These are phyloP conservation scores for Sporisorium exsertum DNA, from an alignment of 1,284 basidiomycete species.

Conservation along the genomic window DNA sequence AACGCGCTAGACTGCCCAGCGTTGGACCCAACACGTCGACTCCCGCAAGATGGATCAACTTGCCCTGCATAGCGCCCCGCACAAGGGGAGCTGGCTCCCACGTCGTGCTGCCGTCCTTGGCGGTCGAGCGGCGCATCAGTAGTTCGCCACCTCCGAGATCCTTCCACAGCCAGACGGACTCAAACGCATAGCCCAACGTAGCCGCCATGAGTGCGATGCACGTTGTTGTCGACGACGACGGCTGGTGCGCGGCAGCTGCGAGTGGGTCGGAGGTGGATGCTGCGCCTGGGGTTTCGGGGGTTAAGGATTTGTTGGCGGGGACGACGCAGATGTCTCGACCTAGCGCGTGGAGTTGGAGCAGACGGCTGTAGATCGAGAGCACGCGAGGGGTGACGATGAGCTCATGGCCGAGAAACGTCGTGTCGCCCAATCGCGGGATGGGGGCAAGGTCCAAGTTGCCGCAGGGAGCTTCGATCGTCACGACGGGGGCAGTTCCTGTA, in stretches of 20 bases:
- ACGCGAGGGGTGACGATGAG: constrained; percentile 67
- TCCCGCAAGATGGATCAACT: constrained; percentile 69
- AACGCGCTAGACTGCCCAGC: constrained; percentile 60
- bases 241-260: constrained; percentile 47
- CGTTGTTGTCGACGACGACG: constrained; percentile 69
- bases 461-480: constrained; percentile 54
- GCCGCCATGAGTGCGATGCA: constrained; percentile 67
- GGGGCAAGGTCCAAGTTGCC: constrained; percentile 56
- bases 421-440: constrained; percentile 49
- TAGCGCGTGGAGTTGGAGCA: constrained; percentile 69
- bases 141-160: constrained; percentile 69
- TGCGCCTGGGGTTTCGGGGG: constrained; percentile 29
- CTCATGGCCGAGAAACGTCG: constrained; percentile 25
- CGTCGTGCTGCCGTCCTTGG: constrained; percentile 62
- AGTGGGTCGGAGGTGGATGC: constrained; percentile 36
- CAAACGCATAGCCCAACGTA: constrained; percentile 68
- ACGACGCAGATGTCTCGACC: constrained; percentile 66
- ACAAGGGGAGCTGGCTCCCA: constrained; percentile 67
- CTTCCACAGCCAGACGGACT: constrained; percentile 69
- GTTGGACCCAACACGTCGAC: constrained; percentile 70
- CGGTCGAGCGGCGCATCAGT: constrained; percentile 65
- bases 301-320: constrained; percentile 45
- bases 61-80: constrained; percentile 66
- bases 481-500: constrained; percentile 12
- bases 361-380: constrained; percentile 60